These are phyloP conservation scores for Boletus reticulatus DNA, from an alignment of 768 basidiomycete genomes.

Conservation along the genomic window DNA sequence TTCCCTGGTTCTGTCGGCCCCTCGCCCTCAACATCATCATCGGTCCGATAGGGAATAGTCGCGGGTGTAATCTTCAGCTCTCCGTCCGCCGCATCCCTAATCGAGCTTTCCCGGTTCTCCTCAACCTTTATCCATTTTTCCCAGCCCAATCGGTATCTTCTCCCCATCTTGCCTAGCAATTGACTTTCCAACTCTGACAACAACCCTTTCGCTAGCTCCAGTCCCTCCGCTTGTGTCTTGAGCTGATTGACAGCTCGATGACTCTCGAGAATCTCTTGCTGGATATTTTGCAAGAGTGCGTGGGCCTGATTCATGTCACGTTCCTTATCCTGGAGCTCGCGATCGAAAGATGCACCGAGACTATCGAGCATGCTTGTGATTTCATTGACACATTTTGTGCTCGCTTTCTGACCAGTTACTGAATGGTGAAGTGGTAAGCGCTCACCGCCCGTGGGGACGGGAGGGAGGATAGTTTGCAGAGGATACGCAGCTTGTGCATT, in stretches of 20 bases:
- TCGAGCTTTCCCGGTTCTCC: conserved; percentile 67
- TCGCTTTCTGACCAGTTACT: conserved; percentile 79
- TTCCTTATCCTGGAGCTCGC: conserved; percentile 89
- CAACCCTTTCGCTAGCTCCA: conserved; percentile 55
- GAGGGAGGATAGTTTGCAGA: conserved; percentile 42
- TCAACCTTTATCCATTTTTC: conserved; percentile 92
- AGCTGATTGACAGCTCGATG: conserved; percentile 73
- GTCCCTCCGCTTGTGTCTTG: conserved; percentile 61
- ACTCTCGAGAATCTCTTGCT: conserved; percentile 86
- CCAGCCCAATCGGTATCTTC: conserved; percentile 82
- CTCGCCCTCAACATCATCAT: conserved; percentile 45
- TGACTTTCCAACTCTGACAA: conserved; percentile 64
- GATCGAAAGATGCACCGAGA: conserved; percentile 87
- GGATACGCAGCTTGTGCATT: conserved; percentile 57
- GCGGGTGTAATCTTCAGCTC: conserved; percentile 46
- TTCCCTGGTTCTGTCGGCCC: conserved; percentile 34
- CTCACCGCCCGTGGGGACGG: conserved; percentile 47
- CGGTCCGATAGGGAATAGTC: conserved; percentile 45
- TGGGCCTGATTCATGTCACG: conserved; percentile 89
- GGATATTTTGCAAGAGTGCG: conserved; percentile 79
- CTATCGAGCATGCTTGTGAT: conserved; percentile 84
- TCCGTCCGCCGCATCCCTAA: conserved; percentile 63
- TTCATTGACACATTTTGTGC: conserved; percentile 81
- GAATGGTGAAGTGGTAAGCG: conserved; percentile 82
- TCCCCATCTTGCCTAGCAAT: conserved; percentile 73